Percentiles rank a stretch among this genome's conserved stretches.
Conservation (phyloP, 2,329 filamentous ascomycete genomes). For the Epichloe coenophiala region DNA sequence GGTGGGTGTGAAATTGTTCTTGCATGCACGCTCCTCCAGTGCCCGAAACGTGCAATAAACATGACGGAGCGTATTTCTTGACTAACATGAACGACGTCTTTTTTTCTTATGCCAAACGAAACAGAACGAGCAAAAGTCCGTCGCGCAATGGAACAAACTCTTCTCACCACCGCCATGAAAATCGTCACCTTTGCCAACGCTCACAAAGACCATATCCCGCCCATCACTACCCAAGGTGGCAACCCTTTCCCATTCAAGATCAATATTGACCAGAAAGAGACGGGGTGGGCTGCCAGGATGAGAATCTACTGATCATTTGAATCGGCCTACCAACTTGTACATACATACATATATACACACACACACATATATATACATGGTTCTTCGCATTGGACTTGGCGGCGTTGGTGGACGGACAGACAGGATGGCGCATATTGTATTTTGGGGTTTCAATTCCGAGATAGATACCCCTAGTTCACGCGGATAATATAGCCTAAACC, state of each 20-base stretch:
- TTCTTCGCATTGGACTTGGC: not conserved
- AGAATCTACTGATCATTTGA: conserved; percentile 46
- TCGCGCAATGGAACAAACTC: conserved; percentile 77
- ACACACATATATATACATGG: not conserved
- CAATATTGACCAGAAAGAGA: conserved; percentile 69
- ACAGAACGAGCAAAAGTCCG: conserved; percentile 78
- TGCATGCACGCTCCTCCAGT: too few species aligned
- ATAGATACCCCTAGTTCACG: conserved; percentile 4
- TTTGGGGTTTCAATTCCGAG: not conserved
- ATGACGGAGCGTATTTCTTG: too few species aligned
- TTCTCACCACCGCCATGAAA: conserved; percentile 78
- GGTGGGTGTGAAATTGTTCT: too few species aligned
- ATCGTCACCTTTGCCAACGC: conserved; percentile 76
- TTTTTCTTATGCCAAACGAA: not conserved
- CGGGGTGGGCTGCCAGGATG: conserved; percentile 64
- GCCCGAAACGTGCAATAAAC: too few species aligned
- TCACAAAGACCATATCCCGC: conserved; percentile 92
- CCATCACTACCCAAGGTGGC: conserved; percentile 83
- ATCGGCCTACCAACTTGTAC: too few species aligned
- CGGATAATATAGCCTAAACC: not conserved
- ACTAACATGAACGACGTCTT: not conserved
- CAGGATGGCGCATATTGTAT: not conserved
- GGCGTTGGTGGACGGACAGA: not conserved
- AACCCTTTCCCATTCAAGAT: conserved; percentile 97
- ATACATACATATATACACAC: too few species aligned